Percentiles rank a stretch among this genome's conserved stretches.
Conservation (phyloP, 1,139 yeast genomes). For the Hemisphaericaspora subhashii region DNA sequence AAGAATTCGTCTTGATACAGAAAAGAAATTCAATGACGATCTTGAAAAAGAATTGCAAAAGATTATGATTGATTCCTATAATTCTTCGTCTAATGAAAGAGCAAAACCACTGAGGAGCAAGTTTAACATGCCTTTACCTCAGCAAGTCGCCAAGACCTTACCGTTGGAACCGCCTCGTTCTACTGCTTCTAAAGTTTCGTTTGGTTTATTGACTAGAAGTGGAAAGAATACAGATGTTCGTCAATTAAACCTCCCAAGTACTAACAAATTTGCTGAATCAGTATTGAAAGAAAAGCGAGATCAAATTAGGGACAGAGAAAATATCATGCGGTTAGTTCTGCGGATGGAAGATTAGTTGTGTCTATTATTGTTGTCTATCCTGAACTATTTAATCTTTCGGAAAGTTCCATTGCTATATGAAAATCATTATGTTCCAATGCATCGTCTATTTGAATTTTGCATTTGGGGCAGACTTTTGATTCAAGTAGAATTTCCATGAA, state of each 20-base stretch:
- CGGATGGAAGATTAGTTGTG: slow-evolving; percentile 30
- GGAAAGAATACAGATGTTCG: slow-evolving; percentile 50
- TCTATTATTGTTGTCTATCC: slow-evolving; percentile 1
- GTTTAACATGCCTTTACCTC: slow-evolving; percentile 24
- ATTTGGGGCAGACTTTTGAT: slow-evolving; percentile 25
- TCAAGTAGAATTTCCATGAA: slow-evolving; percentile 20
- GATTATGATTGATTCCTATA: slow-evolving; percentile 51
- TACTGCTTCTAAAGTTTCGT: slow-evolving; percentile 29
- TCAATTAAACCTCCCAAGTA: slow-evolving; percentile 47
- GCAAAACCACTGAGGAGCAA: slow-evolving; percentile 11
- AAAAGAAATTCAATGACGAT: slow-evolving; percentile 47
- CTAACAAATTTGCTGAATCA: slow-evolving; percentile 48
- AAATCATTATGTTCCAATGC: slow-evolving; percentile 43
- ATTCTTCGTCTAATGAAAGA: slow-evolving; percentile 16
- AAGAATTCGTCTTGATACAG: slow-evolving; percentile 30
- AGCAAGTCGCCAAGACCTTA: too few relatives aligned
- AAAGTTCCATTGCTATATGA: slow-evolving; percentile 41
- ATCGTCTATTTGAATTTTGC: slow-evolving; percentile 28
- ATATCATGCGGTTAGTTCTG: slow-evolving; percentile 43
- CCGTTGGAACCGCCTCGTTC: background rate
- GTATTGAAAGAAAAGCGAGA: slow-evolving; percentile 32
- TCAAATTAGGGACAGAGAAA: slow-evolving; percentile 36
- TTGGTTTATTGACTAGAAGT: slow-evolving; percentile 51
- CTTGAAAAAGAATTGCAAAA: slow-evolving; percentile 55
- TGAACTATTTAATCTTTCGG: slow-evolving; percentile 25